phyloP scores from a whole-genome alignment of 768 basidiomycete species.

The Rhizopogon vesiculosus region DNA sequence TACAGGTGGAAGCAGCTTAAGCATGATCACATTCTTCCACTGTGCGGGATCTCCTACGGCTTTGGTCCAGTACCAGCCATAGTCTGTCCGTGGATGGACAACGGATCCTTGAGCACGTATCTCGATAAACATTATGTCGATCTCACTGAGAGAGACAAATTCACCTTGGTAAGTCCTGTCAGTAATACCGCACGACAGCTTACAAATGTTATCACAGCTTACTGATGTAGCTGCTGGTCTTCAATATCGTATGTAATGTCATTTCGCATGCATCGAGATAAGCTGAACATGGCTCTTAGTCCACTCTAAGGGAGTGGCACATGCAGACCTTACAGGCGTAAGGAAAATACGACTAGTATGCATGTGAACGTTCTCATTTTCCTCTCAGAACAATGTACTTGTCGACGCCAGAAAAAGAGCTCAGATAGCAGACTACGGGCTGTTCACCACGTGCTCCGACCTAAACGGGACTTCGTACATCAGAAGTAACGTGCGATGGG shows the following conservation, averaged over 20 bases:
- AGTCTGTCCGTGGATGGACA: slow-evolving; percentile 15
- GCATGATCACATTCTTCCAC: slow-evolving; percentile 16
- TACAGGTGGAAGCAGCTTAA: slow-evolving; percentile 9
- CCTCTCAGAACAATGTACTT: slow-evolving; percentile 11
- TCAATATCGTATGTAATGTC: background rate
- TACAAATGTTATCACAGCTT: background rate
- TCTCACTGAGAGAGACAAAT: slow-evolving; percentile 5
- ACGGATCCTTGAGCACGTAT: slow-evolving; percentile 9
- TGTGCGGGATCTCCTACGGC: slow-evolving; percentile 9
- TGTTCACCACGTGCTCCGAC: slow-evolving; percentile 22
- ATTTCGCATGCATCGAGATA: background rate
- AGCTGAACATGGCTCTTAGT: background rate
- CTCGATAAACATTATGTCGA: slow-evolving; percentile 4
- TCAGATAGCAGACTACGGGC: slow-evolving; percentile 38
- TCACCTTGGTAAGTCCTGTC: slow-evolving; percentile 9
- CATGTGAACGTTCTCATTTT: background rate
- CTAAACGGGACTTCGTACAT: slow-evolving; percentile 25
- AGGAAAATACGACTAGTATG: background rate
- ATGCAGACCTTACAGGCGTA: background rate
- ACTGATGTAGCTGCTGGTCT: background rate
- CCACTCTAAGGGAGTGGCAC: background rate
- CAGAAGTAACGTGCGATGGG: slow-evolving; percentile 40
- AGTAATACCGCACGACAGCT: background rate
- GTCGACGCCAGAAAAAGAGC: slow-evolving; percentile 34
- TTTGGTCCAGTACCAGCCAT: slow-evolving; percentile 16